Evolutionary conservation across 805 yeast genomes (phyloP).

Genomic region (Ogataea dorogensis): DNA sequence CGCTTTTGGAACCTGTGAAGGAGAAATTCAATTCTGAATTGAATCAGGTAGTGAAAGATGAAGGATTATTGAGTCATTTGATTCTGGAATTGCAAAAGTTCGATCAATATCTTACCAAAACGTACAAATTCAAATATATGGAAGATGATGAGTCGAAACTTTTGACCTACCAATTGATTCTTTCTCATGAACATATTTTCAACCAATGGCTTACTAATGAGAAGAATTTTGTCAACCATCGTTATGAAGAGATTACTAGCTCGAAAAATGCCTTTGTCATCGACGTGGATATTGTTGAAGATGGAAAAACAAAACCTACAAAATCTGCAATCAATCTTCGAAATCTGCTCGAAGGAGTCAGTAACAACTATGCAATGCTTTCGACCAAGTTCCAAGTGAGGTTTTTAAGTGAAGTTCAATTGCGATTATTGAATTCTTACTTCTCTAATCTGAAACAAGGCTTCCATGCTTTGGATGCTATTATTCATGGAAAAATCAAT

Average conservation of each 20-base stretch:
- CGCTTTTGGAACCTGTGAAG: conserved; percentile 46
- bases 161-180: conserved; percentile 30
- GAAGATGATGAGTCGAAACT: conserved; percentile 26
- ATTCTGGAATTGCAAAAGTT: conserved; percentile 57
- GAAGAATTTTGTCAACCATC: conserved; percentile 44
- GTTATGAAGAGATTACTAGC: conserved; percentile 52
- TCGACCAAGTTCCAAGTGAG: conserved; percentile 52
- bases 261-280: conserved; percentile 51
- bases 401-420: conserved; percentile 57
- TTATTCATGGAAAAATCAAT: conserved; percentile 26
- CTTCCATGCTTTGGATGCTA: conserved; percentile 42
- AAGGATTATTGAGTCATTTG: conserved; percentile 55
- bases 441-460: conserved; percentile 41
- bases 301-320: conserved; percentile 54
- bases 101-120: conserved; percentile 47
- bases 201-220: conserved; percentile 56
- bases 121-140: conserved; percentile 39
- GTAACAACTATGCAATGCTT: conserved; percentile 52
- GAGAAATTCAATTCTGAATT: conserved; percentile 39
- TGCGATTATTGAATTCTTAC: conserved; percentile 54
- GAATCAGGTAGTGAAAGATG: conserved; percentile 31
- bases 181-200: conserved; percentile 31
- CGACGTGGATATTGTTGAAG: conserved; percentile 52
- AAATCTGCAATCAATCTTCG: conserved; percentile 57
- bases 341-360: conserved; percentile 56